phyloP scores from a whole-genome alignment of 2,329 filamentous ascomycete genomes.

The Fusarium sp. region DNA sequence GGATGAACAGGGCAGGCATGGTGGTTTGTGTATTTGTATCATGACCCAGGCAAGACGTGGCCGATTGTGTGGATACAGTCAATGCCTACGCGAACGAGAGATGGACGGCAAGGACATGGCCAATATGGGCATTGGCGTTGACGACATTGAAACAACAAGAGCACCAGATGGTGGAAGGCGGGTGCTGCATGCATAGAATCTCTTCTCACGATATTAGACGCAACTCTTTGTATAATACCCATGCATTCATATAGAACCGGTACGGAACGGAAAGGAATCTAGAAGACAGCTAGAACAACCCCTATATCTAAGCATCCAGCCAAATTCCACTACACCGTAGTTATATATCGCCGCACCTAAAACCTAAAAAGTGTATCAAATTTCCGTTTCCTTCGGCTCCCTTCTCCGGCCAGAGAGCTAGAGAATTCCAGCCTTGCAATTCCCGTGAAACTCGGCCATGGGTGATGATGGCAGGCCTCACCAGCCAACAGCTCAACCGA shows the following conservation, averaged over 20 bases:
- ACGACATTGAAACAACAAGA: conserved; percentile 20
- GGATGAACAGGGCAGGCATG: conserved; percentile 15
- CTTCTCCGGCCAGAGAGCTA: conserved; percentile 3
- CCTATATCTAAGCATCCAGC: conserved; percentile 6
- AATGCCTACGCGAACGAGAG: conserved; percentile 33
- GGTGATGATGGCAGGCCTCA: neutral
- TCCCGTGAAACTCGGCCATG: too few species aligned
- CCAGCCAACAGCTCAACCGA: neutral
- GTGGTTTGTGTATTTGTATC: conserved; percentile 17
- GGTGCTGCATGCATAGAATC: conserved; percentile 40
- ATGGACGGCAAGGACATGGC: conserved; percentile 7
- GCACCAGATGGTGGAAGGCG: conserved; percentile 4
- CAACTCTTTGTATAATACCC: conserved; percentile 17
- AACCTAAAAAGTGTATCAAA: neutral
- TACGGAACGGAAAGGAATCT: neutral
- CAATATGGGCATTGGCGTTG: conserved; percentile 1
- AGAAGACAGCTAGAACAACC: neutral
- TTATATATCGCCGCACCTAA: neutral
- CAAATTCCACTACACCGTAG: conserved; percentile 7
- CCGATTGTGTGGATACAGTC: conserved; percentile 29
- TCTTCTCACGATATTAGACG: conserved; percentile 41
- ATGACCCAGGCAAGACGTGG: conserved; percentile 14
- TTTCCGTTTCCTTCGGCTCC: conserved; percentile 3
- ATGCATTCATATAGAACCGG: neutral
- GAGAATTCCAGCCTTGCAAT: conserved; percentile 13